phyloP scores from a whole-genome alignment of 1,139 yeast species.

The Kodamaea sp. region DNA sequence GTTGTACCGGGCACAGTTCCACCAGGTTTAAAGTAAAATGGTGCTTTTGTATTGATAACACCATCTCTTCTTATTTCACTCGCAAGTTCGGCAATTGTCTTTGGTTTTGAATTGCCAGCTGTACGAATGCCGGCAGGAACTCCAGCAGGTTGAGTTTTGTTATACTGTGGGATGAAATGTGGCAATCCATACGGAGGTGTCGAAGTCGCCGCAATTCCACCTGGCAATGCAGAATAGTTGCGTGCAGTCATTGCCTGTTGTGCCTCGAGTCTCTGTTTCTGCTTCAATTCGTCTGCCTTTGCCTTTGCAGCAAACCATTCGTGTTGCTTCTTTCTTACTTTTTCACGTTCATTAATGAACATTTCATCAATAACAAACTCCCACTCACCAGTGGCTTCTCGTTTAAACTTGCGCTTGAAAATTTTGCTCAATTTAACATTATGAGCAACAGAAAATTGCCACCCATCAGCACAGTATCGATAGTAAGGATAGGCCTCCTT shows the following conservation, averaged over 20 bases:
- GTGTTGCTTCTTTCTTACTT: constrained; percentile 63
- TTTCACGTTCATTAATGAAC: constrained; percentile 77
- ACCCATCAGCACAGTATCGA: constrained; percentile 91
- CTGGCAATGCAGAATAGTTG: constrained; percentile 15
- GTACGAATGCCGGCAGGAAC: constrained; percentile 10
- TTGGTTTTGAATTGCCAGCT: constrained; percentile 23
- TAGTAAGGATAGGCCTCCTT: constrained; percentile 88
- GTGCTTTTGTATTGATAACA: constrained; percentile 26
- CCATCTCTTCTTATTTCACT: constrained; percentile 49
- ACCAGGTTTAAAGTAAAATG: constrained; percentile 33
- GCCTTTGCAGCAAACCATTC: constrained; percentile 59
- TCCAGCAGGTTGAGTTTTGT: constrained; percentile 15
- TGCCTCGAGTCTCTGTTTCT: constrained; percentile 34
- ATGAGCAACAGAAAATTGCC: constrained; percentile 94
- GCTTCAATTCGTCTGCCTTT: constrained; percentile 52
- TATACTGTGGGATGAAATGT: constrained; percentile 25
- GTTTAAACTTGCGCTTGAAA: constrained; percentile 69
- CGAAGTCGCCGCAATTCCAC: constrained; percentile 23
- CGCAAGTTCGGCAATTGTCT: constrained; percentile 55
- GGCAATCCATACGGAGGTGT: constrained; percentile 25
- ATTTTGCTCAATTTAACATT: constrained; percentile 82
- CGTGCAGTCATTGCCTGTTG: constrained; percentile 21
- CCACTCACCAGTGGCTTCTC: constrained; percentile 75
- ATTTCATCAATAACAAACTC: constrained; percentile 88
- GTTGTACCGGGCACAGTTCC: constrained; percentile 6